Evolutionary conservation across 148 eudicot genomes (phyloP).

Genomic region (Tetragonia tetragonoides): DNA sequence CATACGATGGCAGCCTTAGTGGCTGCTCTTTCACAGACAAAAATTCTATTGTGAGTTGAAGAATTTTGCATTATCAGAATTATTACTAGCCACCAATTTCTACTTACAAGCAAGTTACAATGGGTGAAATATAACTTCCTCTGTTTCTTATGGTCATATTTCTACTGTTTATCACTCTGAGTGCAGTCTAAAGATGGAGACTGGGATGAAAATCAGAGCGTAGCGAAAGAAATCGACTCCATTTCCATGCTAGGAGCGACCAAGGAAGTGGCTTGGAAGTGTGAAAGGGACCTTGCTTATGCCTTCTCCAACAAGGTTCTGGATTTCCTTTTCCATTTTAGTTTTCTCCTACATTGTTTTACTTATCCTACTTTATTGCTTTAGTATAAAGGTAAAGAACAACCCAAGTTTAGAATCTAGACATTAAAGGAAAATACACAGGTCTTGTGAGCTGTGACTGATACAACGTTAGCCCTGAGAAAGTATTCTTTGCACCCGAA

Average conservation of each 20-base stretch:
- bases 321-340: neutral
- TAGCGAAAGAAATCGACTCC: slow-evolving; percentile 32
- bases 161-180: neutral
- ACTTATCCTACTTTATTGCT: slow-evolving; percentile 8
- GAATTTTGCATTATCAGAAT: neutral
- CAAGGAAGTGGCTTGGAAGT: slow-evolving; percentile 15
- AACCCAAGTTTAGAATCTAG: neutral
- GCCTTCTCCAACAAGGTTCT: slow-evolving; percentile 36
- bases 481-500: too few species aligned
- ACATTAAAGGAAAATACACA: slow-evolving; percentile 1
- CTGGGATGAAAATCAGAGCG: slow-evolving; percentile 28
- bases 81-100: neutral
- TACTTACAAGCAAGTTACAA: neutral
- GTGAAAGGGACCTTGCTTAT: slow-evolving; percentile 34
- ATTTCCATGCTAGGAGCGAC: slow-evolving; percentile 23
- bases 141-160: neutral
- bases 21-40: slow-evolving; percentile 32
- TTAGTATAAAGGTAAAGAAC: slow-evolving; percentile 16
- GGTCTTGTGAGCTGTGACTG: neutral
- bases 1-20: slow-evolving; percentile 37
- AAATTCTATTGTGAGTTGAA: slow-evolving; percentile 15
- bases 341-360: slow-evolving; percentile 5
- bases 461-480: too few species aligned
- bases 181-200: slow-evolving; percentile 30
- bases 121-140: neutral